A percentile compares a stretch with the other conserved stretches of the same genome.
Conservation (phyloP, 2,329 filamentous ascomycete species). For the Venturia nashicola region DNA sequence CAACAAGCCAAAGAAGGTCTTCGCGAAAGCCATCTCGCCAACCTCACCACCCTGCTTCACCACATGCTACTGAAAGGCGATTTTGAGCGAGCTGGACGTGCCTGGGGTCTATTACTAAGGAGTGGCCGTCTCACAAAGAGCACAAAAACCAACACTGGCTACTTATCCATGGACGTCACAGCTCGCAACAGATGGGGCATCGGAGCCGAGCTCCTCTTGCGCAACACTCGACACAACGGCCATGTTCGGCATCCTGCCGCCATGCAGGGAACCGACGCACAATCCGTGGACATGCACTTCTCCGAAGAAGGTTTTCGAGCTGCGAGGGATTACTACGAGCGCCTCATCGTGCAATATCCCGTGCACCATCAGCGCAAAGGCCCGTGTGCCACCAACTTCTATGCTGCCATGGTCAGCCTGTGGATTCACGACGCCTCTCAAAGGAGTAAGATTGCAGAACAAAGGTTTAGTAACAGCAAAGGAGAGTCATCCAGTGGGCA, state of each 20-base stretch:
- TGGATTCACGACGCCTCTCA: conserved; percentile 63
- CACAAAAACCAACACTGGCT: conserved; percentile 36
- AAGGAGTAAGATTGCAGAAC: background rate
- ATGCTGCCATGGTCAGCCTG: conserved; percentile 65
- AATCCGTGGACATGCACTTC: conserved; percentile 14
- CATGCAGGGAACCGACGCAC: conserved; percentile 10
- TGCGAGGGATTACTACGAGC: conserved; percentile 61
- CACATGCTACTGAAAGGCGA: conserved; percentile 59
- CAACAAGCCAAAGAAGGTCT: conserved; percentile 18
- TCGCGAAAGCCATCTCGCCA: conserved; percentile 46
- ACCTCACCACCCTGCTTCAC: conserved; percentile 59
- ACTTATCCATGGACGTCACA: conserved; percentile 54
- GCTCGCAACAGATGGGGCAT: conserved; percentile 65
- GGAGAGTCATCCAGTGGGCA: conserved; percentile 7
- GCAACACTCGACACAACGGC: conserved; percentile 17
- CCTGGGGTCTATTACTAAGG: conserved; percentile 62
- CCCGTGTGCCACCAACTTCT: conserved; percentile 54
- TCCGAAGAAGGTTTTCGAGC: conserved; percentile 39
- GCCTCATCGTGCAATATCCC: conserved; percentile 58
- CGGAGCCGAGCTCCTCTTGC: conserved; percentile 72
- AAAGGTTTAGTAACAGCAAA: background rate
- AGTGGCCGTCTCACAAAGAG: background rate
- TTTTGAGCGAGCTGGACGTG: conserved; percentile 57
- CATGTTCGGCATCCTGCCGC: conserved; percentile 18
- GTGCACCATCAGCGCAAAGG: conserved; percentile 42